Conservation (phyloP, 305 asterid genomes). For the Ilex paraguariensis region DNA sequence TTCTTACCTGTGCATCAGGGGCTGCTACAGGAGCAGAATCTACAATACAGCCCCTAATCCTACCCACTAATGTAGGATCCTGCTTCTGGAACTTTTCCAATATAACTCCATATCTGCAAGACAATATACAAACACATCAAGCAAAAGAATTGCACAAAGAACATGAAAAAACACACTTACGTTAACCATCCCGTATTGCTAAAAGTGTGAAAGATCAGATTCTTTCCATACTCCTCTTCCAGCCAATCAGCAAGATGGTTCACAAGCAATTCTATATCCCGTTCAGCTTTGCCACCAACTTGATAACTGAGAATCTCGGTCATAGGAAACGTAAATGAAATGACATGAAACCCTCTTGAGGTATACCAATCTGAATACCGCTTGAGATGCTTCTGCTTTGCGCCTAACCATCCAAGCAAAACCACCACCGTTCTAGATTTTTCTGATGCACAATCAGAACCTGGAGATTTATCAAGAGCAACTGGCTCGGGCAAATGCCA, state of each 20-base stretch:
- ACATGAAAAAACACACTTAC: conserved; percentile 43
- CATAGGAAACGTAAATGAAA: conserved; percentile 90
- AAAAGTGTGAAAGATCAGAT: conserved; percentile 84
- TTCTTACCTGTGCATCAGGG: conserved; percentile 78
- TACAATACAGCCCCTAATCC: conserved; percentile 77
- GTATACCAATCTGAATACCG: conserved; percentile 87
- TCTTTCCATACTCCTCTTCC: conserved; percentile 82
- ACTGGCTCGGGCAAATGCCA: conserved; percentile 86
- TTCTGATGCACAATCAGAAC: conserved; percentile 37
- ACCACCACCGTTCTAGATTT: conserved; percentile 83
- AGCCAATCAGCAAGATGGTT: conserved; percentile 87
- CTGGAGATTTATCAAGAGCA: conserved; percentile 33
- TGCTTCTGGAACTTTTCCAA: conserved; percentile 76
- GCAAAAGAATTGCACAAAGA: background rate
- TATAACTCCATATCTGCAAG: conserved; percentile 67
- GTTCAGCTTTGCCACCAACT: conserved; percentile 88
- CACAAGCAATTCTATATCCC: conserved; percentile 64
- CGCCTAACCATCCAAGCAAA: conserved; percentile 96
- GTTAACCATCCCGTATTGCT: conserved; percentile 93
- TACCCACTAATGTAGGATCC: conserved; percentile 49
- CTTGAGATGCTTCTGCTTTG: conserved; percentile 81
- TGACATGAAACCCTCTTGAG: conserved; percentile 80
- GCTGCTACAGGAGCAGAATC: conserved; percentile 92
- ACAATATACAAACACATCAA: background rate
- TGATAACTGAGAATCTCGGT: conserved; percentile 76